Conservation (phyloP, 2,329 filamentous ascomycete species). For the Apiospora koreana region DNA sequence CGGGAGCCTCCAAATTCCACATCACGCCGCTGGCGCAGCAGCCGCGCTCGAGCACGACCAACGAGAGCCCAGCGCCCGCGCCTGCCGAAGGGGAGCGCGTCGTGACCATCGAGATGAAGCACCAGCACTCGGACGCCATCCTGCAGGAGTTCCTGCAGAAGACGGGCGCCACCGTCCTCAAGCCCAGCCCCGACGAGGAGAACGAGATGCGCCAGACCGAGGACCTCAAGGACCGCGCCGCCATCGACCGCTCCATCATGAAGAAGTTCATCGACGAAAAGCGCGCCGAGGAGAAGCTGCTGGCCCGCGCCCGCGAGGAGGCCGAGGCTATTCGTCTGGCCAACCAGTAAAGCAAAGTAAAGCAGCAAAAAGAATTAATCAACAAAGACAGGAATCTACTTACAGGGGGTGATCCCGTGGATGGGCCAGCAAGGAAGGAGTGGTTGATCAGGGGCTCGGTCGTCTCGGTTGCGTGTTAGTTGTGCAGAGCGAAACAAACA, state of each 20-base stretch:
- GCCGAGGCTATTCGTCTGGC: slow-evolving; percentile 44
- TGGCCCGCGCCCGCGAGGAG: slow-evolving; percentile 56
- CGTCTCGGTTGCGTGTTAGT: not conserved
- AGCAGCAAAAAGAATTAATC: not conserved
- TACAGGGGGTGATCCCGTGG: not conserved
- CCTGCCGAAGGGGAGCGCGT: slow-evolving; percentile 51
- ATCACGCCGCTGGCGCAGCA: slow-evolving; percentile 37
- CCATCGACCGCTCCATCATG: slow-evolving; percentile 56
- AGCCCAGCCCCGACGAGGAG: slow-evolving; percentile 60
- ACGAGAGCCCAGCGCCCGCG: slow-evolving; percentile 49
- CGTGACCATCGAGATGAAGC: slow-evolving; percentile 64
- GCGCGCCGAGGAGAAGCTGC: slow-evolving; percentile 62
- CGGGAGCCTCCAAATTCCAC: slow-evolving; percentile 19
- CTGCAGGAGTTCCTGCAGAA: slow-evolving; percentile 61
- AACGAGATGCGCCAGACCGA: slow-evolving; percentile 58
- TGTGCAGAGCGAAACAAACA: not conserved
- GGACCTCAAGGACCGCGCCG: slow-evolving; percentile 51
- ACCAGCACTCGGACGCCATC: slow-evolving; percentile 62
- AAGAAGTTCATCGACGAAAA: slow-evolving; percentile 55
- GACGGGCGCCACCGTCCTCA: slow-evolving; percentile 60
- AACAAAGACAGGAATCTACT: not conserved
- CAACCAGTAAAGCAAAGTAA: slow-evolving; percentile 23
- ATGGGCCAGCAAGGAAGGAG: not conserved
- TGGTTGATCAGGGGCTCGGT: not conserved
- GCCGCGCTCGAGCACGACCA: slow-evolving; percentile 48